Percentiles rank a stretch among this genome's conserved stretches.
Evolutionary conservation across 75 land plant genomes (phyloP).

Genomic region (Larix kaempferi): DNA sequence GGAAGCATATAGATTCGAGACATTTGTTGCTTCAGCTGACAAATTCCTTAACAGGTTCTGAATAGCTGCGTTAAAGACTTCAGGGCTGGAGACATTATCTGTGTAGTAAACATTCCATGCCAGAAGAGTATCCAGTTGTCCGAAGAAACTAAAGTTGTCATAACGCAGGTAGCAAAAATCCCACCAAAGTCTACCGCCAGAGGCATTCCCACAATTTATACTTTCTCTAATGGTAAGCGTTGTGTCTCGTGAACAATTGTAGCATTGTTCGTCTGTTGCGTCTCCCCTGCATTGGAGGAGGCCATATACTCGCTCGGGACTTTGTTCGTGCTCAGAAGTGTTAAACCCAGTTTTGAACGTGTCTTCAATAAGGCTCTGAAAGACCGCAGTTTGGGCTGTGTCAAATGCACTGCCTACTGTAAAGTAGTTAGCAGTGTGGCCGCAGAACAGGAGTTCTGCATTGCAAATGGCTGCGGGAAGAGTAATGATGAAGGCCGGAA

Average conservation of each 20-base stretch:
- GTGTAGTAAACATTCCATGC: too few species aligned
- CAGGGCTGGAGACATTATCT: neutral
- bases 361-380: too few species aligned
- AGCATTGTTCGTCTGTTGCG: neutral
- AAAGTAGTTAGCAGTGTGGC: too few species aligned
- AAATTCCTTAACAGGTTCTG: neutral
- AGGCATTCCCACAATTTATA: neutral
- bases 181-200: neutral
- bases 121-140: neutral
- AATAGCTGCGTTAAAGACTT: neutral
- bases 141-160: neutral
- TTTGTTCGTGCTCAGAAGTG: too few species aligned
- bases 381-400: too few species aligned
- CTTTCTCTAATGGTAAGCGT: neutral
- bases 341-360: too few species aligned
- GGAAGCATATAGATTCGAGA: neutral
- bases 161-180: neutral
- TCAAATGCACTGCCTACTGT: too few species aligned
- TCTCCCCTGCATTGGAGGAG: slow-evolving; percentile 4
- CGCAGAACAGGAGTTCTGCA: too few species aligned
- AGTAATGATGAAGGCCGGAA: too few species aligned
- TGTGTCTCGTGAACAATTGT: neutral
- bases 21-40: neutral
- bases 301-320: too few species aligned
- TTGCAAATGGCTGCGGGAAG: too few species aligned